phyloP scores from a whole-genome alignment of 805 yeast genomes.

The Saccharomycopsis selenospora region DNA sequence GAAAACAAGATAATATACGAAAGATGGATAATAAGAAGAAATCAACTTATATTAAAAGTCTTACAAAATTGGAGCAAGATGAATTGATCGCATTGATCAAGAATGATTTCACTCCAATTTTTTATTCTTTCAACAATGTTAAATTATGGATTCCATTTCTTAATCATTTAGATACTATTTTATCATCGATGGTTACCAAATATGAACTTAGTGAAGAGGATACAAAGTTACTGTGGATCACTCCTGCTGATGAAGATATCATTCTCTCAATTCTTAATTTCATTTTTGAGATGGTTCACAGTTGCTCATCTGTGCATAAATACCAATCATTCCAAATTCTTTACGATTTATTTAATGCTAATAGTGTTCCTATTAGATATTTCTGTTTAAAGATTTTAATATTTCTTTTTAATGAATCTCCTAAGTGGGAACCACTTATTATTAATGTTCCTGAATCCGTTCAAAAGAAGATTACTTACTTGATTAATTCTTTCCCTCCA shows the following conservation, averaged over 20 bases:
- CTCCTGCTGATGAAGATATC: conserved; percentile 38
- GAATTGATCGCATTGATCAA: conserved; percentile 37
- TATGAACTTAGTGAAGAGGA: conserved; percentile 32
- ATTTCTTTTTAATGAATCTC: conserved; percentile 2
- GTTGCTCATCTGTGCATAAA: conserved; percentile 40
- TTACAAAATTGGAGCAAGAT: conserved; percentile 32
- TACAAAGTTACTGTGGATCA: conserved; percentile 37
- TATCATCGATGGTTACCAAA: conserved; percentile 46
- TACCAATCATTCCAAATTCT: conserved; percentile 20
- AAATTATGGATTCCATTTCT: conserved; percentile 71
- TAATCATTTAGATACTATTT: conserved; percentile 64
- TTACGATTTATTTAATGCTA: conserved; percentile 8
- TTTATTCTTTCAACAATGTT: conserved; percentile 31
- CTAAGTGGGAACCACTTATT: neutral
- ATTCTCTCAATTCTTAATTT: conserved; percentile 51
- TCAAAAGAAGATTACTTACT: conserved; percentile 1
- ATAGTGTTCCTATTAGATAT: conserved; percentile 6
- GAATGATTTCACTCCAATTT: conserved; percentile 23
- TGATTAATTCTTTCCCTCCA: conserved; percentile 35
- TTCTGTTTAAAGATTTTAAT: conserved; percentile 10
- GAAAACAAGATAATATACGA: no score
- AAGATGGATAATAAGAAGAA: no score
- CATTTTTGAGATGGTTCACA: conserved; percentile 52
- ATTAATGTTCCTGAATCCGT: conserved; percentile 2
- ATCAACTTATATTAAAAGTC: conserved; percentile 29